Percentiles rank a stretch among this genome's conserved stretches.
These are phyloP conservation scores for Malus fusca DNA, from an alignment of 306 rosid genomes.

Conservation along the genomic window DNA sequence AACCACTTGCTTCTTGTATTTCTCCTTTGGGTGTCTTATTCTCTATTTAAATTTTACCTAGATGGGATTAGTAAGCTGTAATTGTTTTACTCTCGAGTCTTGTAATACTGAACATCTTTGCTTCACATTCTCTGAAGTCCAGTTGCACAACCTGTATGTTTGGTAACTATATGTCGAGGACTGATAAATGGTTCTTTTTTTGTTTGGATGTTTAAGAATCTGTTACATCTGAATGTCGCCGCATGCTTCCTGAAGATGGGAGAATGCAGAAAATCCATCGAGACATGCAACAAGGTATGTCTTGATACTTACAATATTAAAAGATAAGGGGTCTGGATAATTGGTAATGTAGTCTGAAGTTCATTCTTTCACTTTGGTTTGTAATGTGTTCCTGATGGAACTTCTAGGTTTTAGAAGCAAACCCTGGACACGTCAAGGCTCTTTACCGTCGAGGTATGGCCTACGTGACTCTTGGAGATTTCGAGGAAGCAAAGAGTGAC, in stretches of 20 bases:
- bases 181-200: constrained; percentile 14
- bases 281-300: constrained; percentile 84
- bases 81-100: background rate
- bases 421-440: constrained; percentile 83
- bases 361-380: background rate
- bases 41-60: background rate
- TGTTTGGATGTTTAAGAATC: constrained; percentile 47
- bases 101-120: background rate
- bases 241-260: constrained; percentile 83
- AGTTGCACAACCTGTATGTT: background rate
- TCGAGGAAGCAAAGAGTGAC: constrained; percentile 81
- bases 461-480: constrained; percentile 74
- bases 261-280: constrained; percentile 78
- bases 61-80: background rate
- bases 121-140: background rate
- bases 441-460: constrained; percentile 99
- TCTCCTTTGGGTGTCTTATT: background rate
- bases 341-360: background rate
- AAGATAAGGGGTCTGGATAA: background rate
- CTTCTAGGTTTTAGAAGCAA: constrained; percentile 78
- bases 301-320: background rate
- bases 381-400: constrained; percentile 16
- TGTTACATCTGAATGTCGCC: constrained; percentile 79
- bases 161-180: background rate
- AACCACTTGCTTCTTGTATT: constrained; percentile 12